phyloP scores from a whole-genome alignment of 441 rosid genomes.

The Corymbia citriodora region DNA sequence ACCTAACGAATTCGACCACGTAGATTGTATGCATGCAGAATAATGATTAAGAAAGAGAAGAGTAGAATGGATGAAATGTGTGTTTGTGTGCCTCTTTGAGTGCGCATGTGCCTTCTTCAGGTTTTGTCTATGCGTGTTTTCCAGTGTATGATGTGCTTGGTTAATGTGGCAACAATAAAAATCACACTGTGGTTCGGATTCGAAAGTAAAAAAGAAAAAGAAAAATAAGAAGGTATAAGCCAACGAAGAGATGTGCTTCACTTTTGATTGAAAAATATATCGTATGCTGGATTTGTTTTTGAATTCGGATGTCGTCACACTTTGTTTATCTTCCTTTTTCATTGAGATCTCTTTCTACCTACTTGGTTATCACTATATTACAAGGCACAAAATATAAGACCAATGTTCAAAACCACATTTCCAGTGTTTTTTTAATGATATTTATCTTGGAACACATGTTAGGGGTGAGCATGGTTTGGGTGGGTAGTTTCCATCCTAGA shows the following conservation, averaged over 20 bases:
- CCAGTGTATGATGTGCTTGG: not conserved
- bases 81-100: not conserved
- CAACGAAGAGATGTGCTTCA: not conserved
- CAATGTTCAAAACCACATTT: not conserved
- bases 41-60: no score
- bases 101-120: not conserved
- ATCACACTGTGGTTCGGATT: not conserved
- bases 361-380: not conserved
- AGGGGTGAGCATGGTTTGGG: no score
- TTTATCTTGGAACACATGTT: not conserved
- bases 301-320: not conserved
- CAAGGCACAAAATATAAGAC: not conserved
- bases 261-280: not conserved
- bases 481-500: no score
- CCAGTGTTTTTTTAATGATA: not conserved
- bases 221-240: not conserved
- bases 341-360: not conserved
- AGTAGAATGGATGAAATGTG: not conserved
- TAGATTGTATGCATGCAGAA: no score
- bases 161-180: not conserved
- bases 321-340: not conserved
- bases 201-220: not conserved
- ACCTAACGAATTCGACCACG: no score
- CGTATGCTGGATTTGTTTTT: not conserved
- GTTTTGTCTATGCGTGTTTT: not conserved